Evolutionary conservation across 768 basidiomycete genomes (phyloP).

Genomic region (Sarcomyxa edulis): DNA sequence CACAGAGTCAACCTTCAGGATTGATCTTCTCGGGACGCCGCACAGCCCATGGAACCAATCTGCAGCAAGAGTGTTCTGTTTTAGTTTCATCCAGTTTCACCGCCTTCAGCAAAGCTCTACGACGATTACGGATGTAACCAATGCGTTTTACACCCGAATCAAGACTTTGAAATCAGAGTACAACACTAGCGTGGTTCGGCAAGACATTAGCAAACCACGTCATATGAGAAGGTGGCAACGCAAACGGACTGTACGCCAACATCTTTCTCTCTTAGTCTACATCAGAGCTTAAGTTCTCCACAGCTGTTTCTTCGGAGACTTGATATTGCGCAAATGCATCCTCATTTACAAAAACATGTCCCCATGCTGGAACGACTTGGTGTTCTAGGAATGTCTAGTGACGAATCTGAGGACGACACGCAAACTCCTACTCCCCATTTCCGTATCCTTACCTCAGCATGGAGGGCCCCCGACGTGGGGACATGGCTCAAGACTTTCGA

Average conservation of each 20-base stretch:
- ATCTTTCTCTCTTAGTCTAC: background rate
- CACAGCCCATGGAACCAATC: constrained; percentile 5
- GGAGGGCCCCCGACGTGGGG: constrained; percentile 11
- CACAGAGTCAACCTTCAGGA: constrained; percentile 1
- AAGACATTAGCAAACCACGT: background rate
- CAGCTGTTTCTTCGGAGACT: constrained; percentile 7
- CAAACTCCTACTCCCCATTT: constrained; percentile 4
- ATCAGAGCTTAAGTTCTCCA: background rate
- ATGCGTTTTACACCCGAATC: constrained; percentile 3
- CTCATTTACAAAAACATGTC: constrained; percentile 9
- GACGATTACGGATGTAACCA: background rate
- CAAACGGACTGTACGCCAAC: too few species aligned
- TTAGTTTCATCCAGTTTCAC: background rate
- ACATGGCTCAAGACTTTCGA: constrained; percentile 15
- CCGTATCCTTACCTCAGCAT: constrained; percentile 8
- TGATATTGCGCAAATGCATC: constrained; percentile 2
- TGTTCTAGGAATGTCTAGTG: constrained; percentile 18
- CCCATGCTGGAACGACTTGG: constrained; percentile 15
- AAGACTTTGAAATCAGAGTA: background rate
- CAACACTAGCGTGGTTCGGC: background rate
- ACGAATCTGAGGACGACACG: constrained; percentile 14
- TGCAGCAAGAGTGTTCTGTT: constrained; percentile 2
- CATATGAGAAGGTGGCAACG: background rate
- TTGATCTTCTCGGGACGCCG: constrained; percentile 4
- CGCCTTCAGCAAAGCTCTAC: background rate